These are phyloP conservation scores for Pisolithus sp. DNA, from an alignment of 768 basidiomycete genomes.

Conservation along the genomic window DNA sequence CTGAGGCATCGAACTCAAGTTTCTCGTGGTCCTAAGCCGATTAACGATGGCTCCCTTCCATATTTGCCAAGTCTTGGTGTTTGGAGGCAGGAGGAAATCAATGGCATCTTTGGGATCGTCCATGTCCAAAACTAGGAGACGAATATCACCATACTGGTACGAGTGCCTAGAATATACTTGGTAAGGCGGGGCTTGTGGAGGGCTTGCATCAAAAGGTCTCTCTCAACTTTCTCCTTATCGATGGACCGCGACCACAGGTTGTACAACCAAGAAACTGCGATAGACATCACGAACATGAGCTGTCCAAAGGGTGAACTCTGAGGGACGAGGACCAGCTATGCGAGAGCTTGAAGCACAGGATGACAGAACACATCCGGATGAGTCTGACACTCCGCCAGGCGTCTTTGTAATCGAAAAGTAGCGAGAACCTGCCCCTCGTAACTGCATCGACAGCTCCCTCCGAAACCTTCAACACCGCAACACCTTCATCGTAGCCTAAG, in stretches of 20 bases:
- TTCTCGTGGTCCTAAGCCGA: not conserved
- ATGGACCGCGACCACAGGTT: constrained; percentile 25
- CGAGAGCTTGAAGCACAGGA: too few species aligned
- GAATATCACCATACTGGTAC: not conserved
- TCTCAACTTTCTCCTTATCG: constrained; percentile 21
- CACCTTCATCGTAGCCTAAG: too few species aligned
- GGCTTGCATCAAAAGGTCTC: constrained; percentile 8
- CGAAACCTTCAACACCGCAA: too few species aligned
- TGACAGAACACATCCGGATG: too few species aligned
- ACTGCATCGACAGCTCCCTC: too few species aligned
- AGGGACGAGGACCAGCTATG: too few species aligned
- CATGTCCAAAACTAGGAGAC: not conserved
- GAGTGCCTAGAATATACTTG: not conserved
- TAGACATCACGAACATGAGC: constrained; percentile 27
- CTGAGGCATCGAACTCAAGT: not conserved
- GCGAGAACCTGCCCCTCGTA: too few species aligned
- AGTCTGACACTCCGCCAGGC: not conserved
- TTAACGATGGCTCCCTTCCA: not conserved
- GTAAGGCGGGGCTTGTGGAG: not conserved
- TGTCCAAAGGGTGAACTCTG: constrained; percentile 23
- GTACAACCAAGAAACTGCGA: constrained; percentile 29
- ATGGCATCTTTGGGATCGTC: not conserved
- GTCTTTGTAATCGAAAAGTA: constrained; percentile 6
- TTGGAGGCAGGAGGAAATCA: not conserved
- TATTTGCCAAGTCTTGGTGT: not conserved